Conservation (phyloP, 306 rosid genomes). For the Styphnolobium japonicum region DNA sequence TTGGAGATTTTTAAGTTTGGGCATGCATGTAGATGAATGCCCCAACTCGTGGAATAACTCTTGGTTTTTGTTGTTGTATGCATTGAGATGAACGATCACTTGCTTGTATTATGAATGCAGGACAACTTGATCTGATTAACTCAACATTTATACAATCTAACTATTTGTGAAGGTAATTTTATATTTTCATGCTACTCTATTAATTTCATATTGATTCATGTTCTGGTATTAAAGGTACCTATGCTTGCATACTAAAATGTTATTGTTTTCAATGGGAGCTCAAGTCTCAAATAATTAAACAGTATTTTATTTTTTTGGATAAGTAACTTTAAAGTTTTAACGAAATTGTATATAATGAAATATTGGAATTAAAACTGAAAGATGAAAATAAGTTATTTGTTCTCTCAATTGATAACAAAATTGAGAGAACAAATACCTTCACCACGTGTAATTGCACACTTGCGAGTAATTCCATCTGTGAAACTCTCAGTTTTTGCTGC, state of each 20-base stretch:
- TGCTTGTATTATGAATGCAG: not conserved
- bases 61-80: too few species aligned
- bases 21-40: too few species aligned
- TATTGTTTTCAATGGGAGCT: not conserved
- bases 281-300: not conserved
- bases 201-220: not conserved
- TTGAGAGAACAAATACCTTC: conserved; percentile 12
- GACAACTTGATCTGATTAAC: not conserved
- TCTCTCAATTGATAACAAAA: too few species aligned
- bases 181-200: not conserved
- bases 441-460: conserved; percentile 36
- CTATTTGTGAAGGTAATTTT: not conserved
- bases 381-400: too few species aligned
- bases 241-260: not conserved
- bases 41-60: too few species aligned
- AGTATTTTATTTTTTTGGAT: not conserved
- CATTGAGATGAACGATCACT: not conserved
- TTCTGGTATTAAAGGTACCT: not conserved
- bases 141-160: not conserved
- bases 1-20: not conserved
- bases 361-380: not conserved
- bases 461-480: conserved; percentile 34
- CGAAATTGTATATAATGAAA: not conserved
- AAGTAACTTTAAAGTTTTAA: not conserved
- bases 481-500: conserved; percentile 42